Percentiles rank a stretch among this genome's conserved stretches.
These are phyloP conservation scores for Musa troglodytarum DNA, from an alignment of 176 grass and related monocot genomes.

Conservation along the genomic window DNA sequence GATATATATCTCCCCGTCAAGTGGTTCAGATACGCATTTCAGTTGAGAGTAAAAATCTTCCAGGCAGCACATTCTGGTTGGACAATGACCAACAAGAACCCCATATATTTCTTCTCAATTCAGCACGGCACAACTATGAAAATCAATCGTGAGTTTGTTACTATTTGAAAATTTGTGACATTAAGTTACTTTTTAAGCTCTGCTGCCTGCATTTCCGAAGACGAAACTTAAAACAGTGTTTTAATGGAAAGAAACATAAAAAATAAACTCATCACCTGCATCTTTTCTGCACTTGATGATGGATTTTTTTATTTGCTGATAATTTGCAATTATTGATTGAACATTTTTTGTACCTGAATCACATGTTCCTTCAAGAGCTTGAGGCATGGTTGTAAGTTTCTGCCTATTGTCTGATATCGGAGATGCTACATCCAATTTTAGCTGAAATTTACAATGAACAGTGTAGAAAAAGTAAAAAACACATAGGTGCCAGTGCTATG, in stretches of 20 bases:
- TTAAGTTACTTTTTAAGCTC: neutral
- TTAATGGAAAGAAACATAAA: neutral
- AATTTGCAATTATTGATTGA: neutral
- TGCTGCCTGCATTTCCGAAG: neutral
- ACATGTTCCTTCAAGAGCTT: neutral
- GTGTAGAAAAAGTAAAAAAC: too few relatives aligned
- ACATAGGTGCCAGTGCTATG: too few relatives aligned
- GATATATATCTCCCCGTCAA: slow-evolving; percentile 65
- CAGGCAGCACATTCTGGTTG: slow-evolving; percentile 74
- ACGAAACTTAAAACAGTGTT: neutral
- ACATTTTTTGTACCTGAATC: neutral
- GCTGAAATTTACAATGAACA: too few relatives aligned
- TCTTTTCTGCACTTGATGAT: neutral
- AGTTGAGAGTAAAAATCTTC: slow-evolving; percentile 68
- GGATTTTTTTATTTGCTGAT: neutral
- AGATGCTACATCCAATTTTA: too few relatives aligned
- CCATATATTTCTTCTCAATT: slow-evolving; percentile 40
- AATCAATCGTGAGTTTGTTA: slow-evolving; percentile 51
- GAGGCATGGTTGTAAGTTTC: neutral
- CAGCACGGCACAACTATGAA: slow-evolving; percentile 43
- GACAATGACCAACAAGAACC: slow-evolving; percentile 25
- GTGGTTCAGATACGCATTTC: slow-evolving; percentile 69
- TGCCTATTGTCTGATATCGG: neutral
- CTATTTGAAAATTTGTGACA: neutral
- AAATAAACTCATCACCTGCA: neutral